Evolutionary conservation across 305 asterid species (phyloP).

Genomic region (Rubia peregrina): DNA sequence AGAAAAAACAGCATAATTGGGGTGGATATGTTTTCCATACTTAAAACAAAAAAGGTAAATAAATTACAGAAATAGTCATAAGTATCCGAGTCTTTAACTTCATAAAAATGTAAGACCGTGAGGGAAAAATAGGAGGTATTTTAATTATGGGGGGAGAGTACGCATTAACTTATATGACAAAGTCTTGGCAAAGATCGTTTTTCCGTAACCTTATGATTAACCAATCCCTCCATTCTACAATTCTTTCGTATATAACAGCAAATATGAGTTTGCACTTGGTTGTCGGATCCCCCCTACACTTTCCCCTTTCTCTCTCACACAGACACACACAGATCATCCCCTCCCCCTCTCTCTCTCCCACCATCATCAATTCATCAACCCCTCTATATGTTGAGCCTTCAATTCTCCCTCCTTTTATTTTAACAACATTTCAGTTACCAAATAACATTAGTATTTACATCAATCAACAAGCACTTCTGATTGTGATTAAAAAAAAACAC

Average conservation of each 20-base stretch:
- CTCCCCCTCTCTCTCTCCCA: slow-evolving; percentile 2
- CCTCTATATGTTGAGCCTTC: slow-evolving; percentile 6
- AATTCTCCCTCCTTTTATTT: slow-evolving; percentile 11
- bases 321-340: slow-evolving; percentile 13
- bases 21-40: background rate
- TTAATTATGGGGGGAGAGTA: background rate
- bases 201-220: no score
- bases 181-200: no score
- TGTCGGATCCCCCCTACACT: slow-evolving; percentile 32
- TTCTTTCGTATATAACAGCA: slow-evolving; percentile 35
- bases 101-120: background rate
- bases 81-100: background rate
- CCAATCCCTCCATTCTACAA: slow-evolving; percentile 14
- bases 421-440: slow-evolving; percentile 11
- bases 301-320: slow-evolving; percentile 22
- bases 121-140: background rate
- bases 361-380: slow-evolving; percentile 15
- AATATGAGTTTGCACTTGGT: slow-evolving; percentile 52
- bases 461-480: no score
- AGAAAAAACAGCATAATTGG: no score
- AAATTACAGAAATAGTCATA: background rate
- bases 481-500: background rate
- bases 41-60: background rate
- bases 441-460: background rate
- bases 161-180: no score